phyloP scores from a whole-genome alignment of 2,329 filamentous ascomycete genomes.

The Calonectria henricotiae region DNA sequence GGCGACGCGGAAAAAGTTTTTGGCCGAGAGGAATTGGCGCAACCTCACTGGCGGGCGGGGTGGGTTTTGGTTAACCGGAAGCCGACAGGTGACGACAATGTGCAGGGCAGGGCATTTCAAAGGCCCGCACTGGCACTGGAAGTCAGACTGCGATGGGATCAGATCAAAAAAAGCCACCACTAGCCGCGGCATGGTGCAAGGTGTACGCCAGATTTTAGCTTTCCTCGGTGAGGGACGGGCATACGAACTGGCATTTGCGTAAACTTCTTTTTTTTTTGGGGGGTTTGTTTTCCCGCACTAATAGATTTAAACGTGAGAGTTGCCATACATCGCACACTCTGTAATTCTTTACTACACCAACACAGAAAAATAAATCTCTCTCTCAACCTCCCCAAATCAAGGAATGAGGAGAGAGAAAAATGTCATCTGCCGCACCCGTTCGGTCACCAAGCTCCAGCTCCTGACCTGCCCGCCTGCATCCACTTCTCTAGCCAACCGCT shows the following conservation, averaged over 20 bases:
- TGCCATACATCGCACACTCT: too few species aligned
- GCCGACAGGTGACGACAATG: slow-evolving; percentile 43
- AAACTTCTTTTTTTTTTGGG: not conserved
- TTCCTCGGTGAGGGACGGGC: slow-evolving; percentile 34
- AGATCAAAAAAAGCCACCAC: slow-evolving; percentile 28
- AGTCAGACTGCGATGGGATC: slow-evolving; percentile 25
- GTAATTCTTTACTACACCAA: too few species aligned
- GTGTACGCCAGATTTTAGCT: slow-evolving; percentile 27
- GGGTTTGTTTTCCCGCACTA: not conserved
- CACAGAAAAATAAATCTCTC: not conserved
- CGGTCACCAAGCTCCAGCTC: slow-evolving; percentile 32
- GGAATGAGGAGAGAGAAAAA: not conserved
- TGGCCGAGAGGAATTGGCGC: slow-evolving; percentile 41
- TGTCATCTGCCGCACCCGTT: slow-evolving; percentile 14
- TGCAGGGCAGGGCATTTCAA: slow-evolving; percentile 34
- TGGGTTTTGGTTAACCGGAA: slow-evolving; percentile 29
- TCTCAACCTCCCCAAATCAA: not conserved
- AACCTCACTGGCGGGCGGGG: slow-evolving; percentile 22
- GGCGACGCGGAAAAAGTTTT: slow-evolving; percentile 45
- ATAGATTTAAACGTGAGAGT: not conserved
- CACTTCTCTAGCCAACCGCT: slow-evolving; percentile 44
- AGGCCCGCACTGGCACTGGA: slow-evolving; percentile 25
- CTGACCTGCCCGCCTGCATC: slow-evolving; percentile 34
- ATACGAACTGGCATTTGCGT: slow-evolving; percentile 20
- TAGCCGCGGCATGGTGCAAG: slow-evolving; percentile 34